phyloP scores from a whole-genome alignment of 2,329 filamentous ascomycete genomes.

The Stenocarpella maydis region DNA sequence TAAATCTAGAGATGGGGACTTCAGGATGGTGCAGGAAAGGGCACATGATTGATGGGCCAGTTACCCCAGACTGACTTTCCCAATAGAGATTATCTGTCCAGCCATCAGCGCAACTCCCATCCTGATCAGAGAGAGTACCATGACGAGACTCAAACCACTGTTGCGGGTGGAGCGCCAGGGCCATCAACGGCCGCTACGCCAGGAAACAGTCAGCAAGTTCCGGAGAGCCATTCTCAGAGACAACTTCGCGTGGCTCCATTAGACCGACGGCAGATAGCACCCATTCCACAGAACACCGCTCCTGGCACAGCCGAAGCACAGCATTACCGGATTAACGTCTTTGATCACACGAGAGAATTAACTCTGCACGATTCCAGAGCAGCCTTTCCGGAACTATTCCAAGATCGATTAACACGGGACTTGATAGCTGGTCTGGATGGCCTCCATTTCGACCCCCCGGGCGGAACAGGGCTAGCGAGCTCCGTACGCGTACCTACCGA shows the following conservation, averaged over 20 bases:
- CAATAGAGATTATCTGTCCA: neutral
- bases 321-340: neutral
- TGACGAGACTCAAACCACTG: neutral
- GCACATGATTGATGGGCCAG: neutral
- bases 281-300: neutral
- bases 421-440: neutral
- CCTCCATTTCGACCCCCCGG: neutral
- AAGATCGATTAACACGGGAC: conserved; percentile 1
- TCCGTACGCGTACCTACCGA: neutral
- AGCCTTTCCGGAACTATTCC: neutral
- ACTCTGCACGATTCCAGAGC: neutral
- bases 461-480: neutral
- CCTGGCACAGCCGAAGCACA: neutral
- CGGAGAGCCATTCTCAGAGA: neutral
- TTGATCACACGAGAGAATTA: neutral
- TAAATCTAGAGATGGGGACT: too few relatives aligned
- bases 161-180: neutral
- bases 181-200: neutral
- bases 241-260: neutral
- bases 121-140: neutral
- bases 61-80: neutral
- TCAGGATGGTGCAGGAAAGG: neutral
- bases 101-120: neutral
- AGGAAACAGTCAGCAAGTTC: neutral
- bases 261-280: neutral